A percentile compares a stretch with the other conserved stretches of the same genome.
Conservation (phyloP, 345 rosid genomes). For the Gossypium herbaceum region DNA sequence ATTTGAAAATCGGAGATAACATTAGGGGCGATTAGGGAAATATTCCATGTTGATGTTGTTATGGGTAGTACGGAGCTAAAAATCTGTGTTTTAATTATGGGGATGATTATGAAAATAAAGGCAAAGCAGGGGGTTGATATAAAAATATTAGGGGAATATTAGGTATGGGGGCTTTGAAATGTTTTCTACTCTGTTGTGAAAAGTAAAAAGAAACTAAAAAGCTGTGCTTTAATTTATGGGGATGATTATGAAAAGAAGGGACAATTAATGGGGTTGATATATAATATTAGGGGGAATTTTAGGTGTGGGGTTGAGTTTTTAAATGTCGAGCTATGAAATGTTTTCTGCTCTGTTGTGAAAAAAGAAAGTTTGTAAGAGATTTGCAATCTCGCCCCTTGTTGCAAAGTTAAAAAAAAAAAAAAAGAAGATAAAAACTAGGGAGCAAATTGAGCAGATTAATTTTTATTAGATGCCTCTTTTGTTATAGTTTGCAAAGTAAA, state of each 20-base stretch:
- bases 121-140: background rate
- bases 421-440: background rate
- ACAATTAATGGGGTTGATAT: too few species aligned
- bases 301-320: too few species aligned
- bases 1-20: conserved; percentile 1
- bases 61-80: background rate
- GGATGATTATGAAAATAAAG: background rate
- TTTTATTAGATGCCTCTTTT: background rate
- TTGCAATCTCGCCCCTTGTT: background rate
- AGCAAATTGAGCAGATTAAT: background rate
- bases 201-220: background rate
- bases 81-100: background rate
- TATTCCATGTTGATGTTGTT: background rate
- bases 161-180: background rate
- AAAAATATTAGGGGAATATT: background rate
- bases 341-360: conserved; percentile 11
- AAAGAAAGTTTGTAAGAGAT: background rate
- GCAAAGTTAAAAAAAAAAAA: background rate
- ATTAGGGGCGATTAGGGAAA: conserved; percentile 3
- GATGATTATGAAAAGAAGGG: too few species aligned
- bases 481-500: background rate
- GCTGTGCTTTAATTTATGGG: too few species aligned
- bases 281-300: too few species aligned
- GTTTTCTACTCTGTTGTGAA: conserved; percentile 7
- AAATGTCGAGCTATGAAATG: background rate